A percentile compares a stretch with the other conserved stretches of the same genome.
These are phyloP conservation scores for Cordyceps javanica DNA, from an alignment of 2,329 filamentous ascomycete genomes.

Conservation along the genomic window DNA sequence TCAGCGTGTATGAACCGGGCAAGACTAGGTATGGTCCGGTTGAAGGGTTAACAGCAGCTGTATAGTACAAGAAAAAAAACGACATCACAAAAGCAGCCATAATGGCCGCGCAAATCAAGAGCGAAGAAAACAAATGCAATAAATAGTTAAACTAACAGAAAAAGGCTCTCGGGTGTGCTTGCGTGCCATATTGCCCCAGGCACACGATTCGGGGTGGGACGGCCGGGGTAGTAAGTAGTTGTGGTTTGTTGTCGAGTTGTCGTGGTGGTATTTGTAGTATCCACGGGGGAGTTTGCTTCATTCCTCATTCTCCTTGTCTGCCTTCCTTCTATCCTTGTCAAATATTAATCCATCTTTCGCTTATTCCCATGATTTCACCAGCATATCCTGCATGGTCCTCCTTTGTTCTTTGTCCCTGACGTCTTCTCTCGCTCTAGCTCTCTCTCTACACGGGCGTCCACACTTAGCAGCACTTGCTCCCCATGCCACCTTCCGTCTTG, in stretches of 20 bases:
- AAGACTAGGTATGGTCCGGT: too few relatives aligned
- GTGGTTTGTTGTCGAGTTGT: conserved; percentile 1
- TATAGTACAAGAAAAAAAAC: neutral
- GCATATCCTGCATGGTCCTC: neutral
- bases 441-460: neutral
- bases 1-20: too few relatives aligned
- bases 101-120: neutral
- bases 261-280: neutral
- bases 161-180: conserved; percentile 5
- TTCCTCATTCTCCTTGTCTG: conserved; percentile 8
- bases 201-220: neutral
- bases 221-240: neutral
- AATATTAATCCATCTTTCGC: conserved; percentile 13
- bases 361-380: neutral
- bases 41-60: neutral
- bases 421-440: neutral
- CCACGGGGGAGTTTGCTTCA: neutral
- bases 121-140: neutral
- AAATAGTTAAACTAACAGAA: conserved; percentile 12
- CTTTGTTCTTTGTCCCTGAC: neutral
- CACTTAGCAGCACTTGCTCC: conserved; percentile 71
- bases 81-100: neutral
- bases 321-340: conserved; percentile 4
- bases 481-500: conserved; percentile 47
- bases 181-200: neutral